These are phyloP conservation scores for Ramaria rubella DNA, from an alignment of 768 basidiomycete species.

Conservation along the genomic window DNA sequence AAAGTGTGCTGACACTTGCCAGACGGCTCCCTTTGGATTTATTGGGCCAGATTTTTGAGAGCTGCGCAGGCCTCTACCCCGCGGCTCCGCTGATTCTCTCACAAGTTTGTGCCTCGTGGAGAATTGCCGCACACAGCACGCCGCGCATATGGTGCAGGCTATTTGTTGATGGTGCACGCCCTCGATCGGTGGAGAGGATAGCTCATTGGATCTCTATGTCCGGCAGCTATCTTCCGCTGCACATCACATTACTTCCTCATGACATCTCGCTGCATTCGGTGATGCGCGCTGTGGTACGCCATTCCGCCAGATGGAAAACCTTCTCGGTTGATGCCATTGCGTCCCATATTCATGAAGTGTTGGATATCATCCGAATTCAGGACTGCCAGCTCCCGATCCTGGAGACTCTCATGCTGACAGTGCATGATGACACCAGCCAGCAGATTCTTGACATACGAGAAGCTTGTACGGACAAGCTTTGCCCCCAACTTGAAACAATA, in stretches of 20 bases:
- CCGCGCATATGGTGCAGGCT: constrained; percentile 56
- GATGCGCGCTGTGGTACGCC: constrained; percentile 35
- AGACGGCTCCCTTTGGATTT: constrained; percentile 50
- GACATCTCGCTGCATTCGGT: constrained; percentile 22
- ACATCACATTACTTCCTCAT: constrained; percentile 32
- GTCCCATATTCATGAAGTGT: neutral
- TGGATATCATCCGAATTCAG: neutral
- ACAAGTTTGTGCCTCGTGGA: constrained; percentile 55
- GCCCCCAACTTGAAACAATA: neutral
- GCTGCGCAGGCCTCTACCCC: constrained; percentile 47
- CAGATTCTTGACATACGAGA: neutral
- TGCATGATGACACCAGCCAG: neutral
- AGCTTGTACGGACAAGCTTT: neutral
- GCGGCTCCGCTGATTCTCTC: constrained; percentile 49
- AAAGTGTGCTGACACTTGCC: constrained; percentile 47
- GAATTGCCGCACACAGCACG: constrained; percentile 37
- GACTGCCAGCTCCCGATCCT: neutral
- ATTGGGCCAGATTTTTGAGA: constrained; percentile 47
- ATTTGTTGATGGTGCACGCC: constrained; percentile 42
- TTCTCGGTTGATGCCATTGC: constrained; percentile 34
- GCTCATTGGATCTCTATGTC: constrained; percentile 47
- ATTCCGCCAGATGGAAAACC: constrained; percentile 38
- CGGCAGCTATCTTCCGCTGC: constrained; percentile 32
- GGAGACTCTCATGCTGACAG: neutral
- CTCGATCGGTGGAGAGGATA: constrained; percentile 36